Conservation (phyloP, 768 basidiomycete species). For the Termitomyces sp. region DNA sequence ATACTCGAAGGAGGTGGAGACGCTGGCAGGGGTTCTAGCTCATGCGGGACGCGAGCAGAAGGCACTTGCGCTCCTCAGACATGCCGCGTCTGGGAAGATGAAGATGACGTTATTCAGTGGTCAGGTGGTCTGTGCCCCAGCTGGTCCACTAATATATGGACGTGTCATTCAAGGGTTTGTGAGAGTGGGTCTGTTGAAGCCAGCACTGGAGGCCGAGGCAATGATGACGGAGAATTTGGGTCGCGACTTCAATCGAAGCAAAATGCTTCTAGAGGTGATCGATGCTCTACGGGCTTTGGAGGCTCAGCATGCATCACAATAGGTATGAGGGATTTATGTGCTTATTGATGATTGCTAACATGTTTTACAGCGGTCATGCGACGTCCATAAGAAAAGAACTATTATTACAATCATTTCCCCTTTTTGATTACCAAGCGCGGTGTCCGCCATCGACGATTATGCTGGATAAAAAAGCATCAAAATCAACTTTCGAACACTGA, state of each 20-base stretch:
- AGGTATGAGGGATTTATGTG: neutral
- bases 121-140: neutral
- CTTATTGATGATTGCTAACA: too few species aligned
- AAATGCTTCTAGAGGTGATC: constrained; percentile 1
- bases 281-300: constrained; percentile 7
- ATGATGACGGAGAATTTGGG: constrained; percentile 10
- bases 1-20: constrained; percentile 8
- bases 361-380: neutral
- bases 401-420: neutral
- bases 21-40: constrained; percentile 12
- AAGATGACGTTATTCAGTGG: constrained; percentile 2
- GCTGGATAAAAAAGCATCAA: constrained; percentile 3
- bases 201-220: constrained; percentile 12
- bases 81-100: constrained; percentile 6
- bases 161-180: constrained; percentile 13
- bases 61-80: constrained; percentile 11
- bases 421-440: constrained; percentile 12
- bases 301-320: neutral
- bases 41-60: constrained; percentile 10
- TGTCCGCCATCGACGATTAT: constrained; percentile 21
- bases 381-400: neutral
- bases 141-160: constrained; percentile 10
- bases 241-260: constrained; percentile 1
- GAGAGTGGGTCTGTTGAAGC: constrained; percentile 9
- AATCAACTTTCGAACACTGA: neutral